Evolutionary conservation across 2,329 filamentous ascomycete species (phyloP), one percentile per base, ranked within the genome.

Genomic region (Ramularia collo-cygni): DNA sequence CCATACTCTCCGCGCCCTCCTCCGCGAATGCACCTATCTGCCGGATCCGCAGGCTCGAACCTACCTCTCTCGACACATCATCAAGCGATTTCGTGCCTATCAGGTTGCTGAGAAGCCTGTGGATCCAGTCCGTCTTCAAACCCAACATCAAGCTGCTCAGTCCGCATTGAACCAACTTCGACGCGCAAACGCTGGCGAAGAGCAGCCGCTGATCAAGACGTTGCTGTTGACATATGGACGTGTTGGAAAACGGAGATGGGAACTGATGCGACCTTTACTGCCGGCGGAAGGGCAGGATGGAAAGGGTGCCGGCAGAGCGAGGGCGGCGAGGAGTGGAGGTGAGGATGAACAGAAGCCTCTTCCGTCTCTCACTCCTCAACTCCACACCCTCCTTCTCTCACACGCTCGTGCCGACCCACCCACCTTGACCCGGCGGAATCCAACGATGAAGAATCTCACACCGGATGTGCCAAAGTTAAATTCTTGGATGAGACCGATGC

Each of bases 11-110:
- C 74, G 77, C 35, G 65, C 70, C 16, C 65, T 78, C 8, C 68
- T 81, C 28, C 72, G 77, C 43, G 72, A 80, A 62, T 69, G 68
- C 46, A 69, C 71, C 40, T 81, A 81, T 51, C 70, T 81, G 28
- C 76, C 78, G 18, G 76, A 81, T 53, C 65, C 71, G 1, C 59
- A 66, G 42, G 73, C 75, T 28, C 68, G 71, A 47, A 38, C 49
- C 21, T 75, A 72, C 59, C 64, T 76, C 57, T 64, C 64, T 42
- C 52, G 64, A 37, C 65, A 76, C 56, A 61, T 75, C 31, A 46
- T 71, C 24, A 47, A 54, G 26, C 65, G 71, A 46, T 79, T 74
- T 58, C 66, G 68, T 13, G 46, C 28, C 6, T 50, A 52, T 38
- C 46, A 44, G 6, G 27, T 51, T 12, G n/a, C 6, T 7, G 4